Evolutionary conservation across 768 basidiomycete genomes (phyloP).

Genomic region (Suillus subaureus): DNA sequence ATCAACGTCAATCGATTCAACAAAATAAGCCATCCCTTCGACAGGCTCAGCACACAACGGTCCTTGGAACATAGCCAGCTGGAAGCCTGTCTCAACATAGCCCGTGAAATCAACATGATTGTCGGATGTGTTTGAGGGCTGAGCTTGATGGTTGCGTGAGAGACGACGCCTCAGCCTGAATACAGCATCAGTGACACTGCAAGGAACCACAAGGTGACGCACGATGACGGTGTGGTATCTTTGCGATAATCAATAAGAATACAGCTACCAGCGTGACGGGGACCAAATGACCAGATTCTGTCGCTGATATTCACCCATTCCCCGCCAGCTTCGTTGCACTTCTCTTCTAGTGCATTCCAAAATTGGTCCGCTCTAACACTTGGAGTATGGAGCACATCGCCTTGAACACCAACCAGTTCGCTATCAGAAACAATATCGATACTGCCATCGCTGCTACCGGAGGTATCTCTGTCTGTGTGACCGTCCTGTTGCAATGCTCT

Average conservation of each 20-base stretch:
- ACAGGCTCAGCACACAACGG: slow-evolving; percentile 95
- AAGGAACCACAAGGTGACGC: slow-evolving; percentile 31
- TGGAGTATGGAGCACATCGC: slow-evolving; percentile 61
- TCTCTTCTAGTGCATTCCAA: slow-evolving; percentile 68
- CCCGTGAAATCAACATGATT: slow-evolving; percentile 67
- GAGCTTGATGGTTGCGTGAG: slow-evolving; percentile 36
- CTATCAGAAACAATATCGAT: slow-evolving; percentile 29
- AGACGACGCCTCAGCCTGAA: slow-evolving; percentile 56
- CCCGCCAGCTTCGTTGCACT: slow-evolving; percentile 64
- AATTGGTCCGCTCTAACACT: slow-evolving; percentile 76
- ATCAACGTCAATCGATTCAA: slow-evolving; percentile 75
- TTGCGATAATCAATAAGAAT: slow-evolving; percentile 77
- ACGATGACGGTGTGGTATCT: slow-evolving; percentile 54
- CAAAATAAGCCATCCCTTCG: slow-evolving; percentile 88
- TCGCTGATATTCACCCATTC: slow-evolving; percentile 82
- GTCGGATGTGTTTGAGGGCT: slow-evolving; percentile 36
- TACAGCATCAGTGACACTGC: slow-evolving; percentile 12
- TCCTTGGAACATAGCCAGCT: slow-evolving; percentile 91
- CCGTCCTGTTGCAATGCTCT: slow-evolving; percentile 59
- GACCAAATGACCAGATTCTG: slow-evolving; percentile 90
- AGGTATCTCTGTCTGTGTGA: slow-evolving; percentile 36
- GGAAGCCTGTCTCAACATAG: slow-evolving; percentile 91
- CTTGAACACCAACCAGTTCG: slow-evolving; percentile 49
- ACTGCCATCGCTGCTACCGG: slow-evolving; percentile 15
- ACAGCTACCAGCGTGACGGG: slow-evolving; percentile 84